A percentile compares a stretch with the other conserved stretches of the same genome.
phyloP scores from a whole-genome alignment of 192 early-diverging fungal genomes.

The Coemansia sp. region DNA sequence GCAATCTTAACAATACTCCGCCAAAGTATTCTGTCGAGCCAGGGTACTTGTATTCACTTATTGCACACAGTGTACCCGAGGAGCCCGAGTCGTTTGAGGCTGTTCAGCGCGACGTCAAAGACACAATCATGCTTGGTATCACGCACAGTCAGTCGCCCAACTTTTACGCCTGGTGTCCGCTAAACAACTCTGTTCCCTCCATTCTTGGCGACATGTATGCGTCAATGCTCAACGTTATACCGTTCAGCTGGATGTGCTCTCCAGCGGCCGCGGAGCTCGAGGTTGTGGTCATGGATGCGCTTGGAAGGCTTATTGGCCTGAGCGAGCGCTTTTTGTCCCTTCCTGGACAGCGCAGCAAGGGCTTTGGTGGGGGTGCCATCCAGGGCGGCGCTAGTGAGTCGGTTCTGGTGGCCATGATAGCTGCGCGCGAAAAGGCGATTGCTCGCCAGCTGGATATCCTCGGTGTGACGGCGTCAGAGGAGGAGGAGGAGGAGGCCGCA shows the following conservation, averaged over 20 bases:
- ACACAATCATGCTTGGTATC: conserved; percentile 61
- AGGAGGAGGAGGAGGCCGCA: conserved; percentile 25
- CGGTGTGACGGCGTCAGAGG: background rate
- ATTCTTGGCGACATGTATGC: conserved; percentile 63
- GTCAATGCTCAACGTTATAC: conserved; percentile 55
- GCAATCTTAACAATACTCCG: conserved; percentile 36
- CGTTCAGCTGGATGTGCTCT: conserved; percentile 56
- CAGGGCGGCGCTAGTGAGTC: conserved; percentile 60
- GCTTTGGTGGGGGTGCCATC: conserved; percentile 60
- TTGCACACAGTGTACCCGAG: conserved; percentile 56
- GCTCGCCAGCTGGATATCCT: background rate
- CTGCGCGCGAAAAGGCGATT: conserved; percentile 49
- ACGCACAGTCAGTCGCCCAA: conserved; percentile 64
- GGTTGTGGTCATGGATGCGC: conserved; percentile 56
- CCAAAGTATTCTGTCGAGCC: conserved; percentile 56
- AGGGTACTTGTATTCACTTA: conserved; percentile 51
- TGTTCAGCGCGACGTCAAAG: conserved; percentile 45
- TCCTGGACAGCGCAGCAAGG: conserved; percentile 12
- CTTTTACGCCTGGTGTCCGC: conserved; percentile 61
- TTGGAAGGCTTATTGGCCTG: conserved; percentile 58
- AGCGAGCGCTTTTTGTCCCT: conserved; percentile 41
- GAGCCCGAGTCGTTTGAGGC: conserved; percentile 25
- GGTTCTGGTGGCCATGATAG: conserved; percentile 53
- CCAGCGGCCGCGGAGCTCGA: conserved; percentile 63
- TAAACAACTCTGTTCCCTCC: conserved; percentile 47